phyloP scores from a whole-genome alignment of 1,139 yeast species.

The Pichia sp. region DNA sequence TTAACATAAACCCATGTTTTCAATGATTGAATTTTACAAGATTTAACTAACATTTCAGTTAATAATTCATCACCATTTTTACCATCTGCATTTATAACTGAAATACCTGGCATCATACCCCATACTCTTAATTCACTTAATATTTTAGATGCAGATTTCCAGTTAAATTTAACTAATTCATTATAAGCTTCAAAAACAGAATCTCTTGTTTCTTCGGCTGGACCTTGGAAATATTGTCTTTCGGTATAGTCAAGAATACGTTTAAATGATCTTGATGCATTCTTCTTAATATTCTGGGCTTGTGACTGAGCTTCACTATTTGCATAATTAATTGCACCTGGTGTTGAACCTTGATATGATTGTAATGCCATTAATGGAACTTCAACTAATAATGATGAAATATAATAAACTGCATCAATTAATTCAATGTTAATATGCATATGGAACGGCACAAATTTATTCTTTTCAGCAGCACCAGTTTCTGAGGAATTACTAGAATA shows the following conservation, averaged over 20 bases:
- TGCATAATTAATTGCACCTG: constrained; percentile 40
- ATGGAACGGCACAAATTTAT: constrained; percentile 92
- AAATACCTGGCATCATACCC: constrained; percentile 36
- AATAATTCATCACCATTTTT: constrained; percentile 11
- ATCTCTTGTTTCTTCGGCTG: constrained; percentile 95
- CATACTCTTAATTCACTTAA: constrained; percentile 79
- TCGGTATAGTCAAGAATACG: constrained; percentile 90
- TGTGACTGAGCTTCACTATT: constrained; percentile 29
- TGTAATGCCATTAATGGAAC: constrained; percentile 70
- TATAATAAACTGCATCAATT: constrained; percentile 89
- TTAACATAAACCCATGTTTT: constrained; percentile 18
- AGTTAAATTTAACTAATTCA: constrained; percentile 83
- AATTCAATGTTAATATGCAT: constrained; percentile 96
- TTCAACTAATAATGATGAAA: constrained; percentile 84
- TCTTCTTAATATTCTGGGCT: constrained; percentile 29
- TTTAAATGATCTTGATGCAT: constrained; percentile 66
- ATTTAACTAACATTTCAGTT: constrained; percentile 54
- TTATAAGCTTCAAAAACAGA: constrained; percentile 90
- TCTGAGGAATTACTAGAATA: constrained; percentile 37
- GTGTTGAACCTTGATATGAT: constrained; percentile 15
- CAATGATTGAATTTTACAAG: constrained; percentile 47
- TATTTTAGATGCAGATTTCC: constrained; percentile 72
- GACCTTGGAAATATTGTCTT: constrained; percentile 93
- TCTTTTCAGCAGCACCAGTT: constrained; percentile 45
- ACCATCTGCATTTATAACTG: constrained; percentile 11